These are phyloP conservation scores for Termitomyces sp. DNA, from an alignment of 768 basidiomycete species.

Conservation along the genomic window DNA sequence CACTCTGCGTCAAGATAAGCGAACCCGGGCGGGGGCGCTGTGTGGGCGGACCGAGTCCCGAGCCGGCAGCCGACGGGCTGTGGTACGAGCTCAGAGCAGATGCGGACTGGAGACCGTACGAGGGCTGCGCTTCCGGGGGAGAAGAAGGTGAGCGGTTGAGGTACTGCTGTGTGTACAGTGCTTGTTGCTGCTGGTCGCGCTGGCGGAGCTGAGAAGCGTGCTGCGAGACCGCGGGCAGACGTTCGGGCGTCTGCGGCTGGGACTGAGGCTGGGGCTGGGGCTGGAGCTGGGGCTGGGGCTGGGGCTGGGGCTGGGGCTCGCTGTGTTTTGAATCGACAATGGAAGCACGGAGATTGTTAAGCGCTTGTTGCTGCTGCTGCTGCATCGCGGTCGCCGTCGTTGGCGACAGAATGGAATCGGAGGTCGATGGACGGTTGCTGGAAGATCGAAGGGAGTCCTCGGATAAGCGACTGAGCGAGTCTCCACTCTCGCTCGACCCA, in stretches of 20 bases:
- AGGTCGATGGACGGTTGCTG: slow-evolving; percentile 33
- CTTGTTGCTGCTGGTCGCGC: slow-evolving; percentile 84
- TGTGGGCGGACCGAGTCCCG: slow-evolving; percentile 42
- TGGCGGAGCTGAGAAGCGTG: slow-evolving; percentile 73
- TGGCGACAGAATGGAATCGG: slow-evolving; percentile 41
- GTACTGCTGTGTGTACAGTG: slow-evolving; percentile 81
- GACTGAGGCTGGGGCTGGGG: neutral
- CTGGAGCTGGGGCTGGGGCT: no score
- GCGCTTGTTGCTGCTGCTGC: slow-evolving; percentile 47
- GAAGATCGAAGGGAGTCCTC: slow-evolving; percentile 57
- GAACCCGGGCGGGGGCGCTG: slow-evolving; percentile 71
- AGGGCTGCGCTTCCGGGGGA: slow-evolving; percentile 67
- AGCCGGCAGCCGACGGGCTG: slow-evolving; percentile 23
- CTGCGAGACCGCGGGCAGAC: slow-evolving; percentile 44
- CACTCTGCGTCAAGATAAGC: slow-evolving; percentile 56
- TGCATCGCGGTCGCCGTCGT: slow-evolving; percentile 48
- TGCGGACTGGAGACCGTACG: slow-evolving; percentile 73
- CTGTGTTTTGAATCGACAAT: slow-evolving; percentile 20
- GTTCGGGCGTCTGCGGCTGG: slow-evolving; percentile 20
- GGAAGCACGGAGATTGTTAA: slow-evolving; percentile 20
- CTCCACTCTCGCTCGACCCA: slow-evolving; percentile 47
- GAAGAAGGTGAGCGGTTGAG: slow-evolving; percentile 82
- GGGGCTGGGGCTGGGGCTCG: slow-evolving; percentile 14
- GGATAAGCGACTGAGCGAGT: slow-evolving; percentile 37
- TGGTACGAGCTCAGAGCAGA: slow-evolving; percentile 43